Percentiles rank a stretch among this genome's conserved stretches.
Conservation (phyloP, 1,139 yeast genomes). For the Sugiyamaella neomexicana region DNA sequence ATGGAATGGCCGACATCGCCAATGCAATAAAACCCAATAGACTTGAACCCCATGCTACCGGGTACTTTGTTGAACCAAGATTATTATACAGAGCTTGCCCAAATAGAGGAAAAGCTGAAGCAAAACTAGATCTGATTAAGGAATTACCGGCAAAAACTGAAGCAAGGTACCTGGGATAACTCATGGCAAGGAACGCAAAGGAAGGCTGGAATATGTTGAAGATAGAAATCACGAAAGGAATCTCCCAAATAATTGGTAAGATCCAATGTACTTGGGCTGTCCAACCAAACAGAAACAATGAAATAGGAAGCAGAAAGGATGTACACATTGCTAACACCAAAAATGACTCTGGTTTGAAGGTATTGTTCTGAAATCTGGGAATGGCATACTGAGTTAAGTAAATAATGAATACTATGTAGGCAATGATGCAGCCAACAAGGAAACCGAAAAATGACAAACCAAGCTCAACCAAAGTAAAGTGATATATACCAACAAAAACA, state of each 20-base stretch:
- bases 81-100: conserved; percentile 51
- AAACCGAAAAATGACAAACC: conserved; percentile 52
- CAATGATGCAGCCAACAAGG: conserved; percentile 46
- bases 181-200: conserved; percentile 65
- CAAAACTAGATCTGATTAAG: conserved; percentile 51
- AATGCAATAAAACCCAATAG: conserved; percentile 49
- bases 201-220: conserved; percentile 72
- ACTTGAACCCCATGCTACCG: conserved; percentile 59
- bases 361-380: conserved; percentile 21
- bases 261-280: conserved; percentile 74
- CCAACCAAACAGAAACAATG: conserved; percentile 55
- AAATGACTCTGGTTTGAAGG: conserved; percentile 25
- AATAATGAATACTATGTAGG: conserved; percentile 24
- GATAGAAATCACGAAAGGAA: conserved; percentile 74
- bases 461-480: conserved; percentile 51
- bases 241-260: conserved; percentile 71
- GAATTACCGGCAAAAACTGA: conserved; percentile 59
- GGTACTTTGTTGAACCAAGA: conserved; percentile 47
- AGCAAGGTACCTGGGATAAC: conserved; percentile 70
- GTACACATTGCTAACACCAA: conserved; percentile 38
- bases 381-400: conserved; percentile 19
- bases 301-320: conserved; percentile 55
- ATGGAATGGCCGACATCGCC: conserved; percentile 53
- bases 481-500: conserved; percentile 48
- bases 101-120: conserved; percentile 58